Evolutionary conservation across 2,329 filamentous ascomycete species (phyloP).

Genomic region (Colletotrichum sp.): DNA sequence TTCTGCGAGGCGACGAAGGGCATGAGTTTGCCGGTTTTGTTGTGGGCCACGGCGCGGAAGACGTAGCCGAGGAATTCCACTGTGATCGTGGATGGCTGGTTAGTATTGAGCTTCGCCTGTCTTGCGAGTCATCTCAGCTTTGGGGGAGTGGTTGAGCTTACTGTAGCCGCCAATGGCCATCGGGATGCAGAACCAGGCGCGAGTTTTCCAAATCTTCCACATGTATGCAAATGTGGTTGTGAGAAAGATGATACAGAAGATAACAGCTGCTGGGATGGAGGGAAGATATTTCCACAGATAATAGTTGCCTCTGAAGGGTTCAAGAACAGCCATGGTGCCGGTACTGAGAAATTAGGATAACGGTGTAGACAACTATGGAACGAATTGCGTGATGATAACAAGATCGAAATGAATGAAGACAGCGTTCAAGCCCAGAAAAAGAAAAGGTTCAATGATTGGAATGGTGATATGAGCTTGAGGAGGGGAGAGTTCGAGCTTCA

Average conservation of each 20-base stretch:
- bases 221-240: constrained; percentile 28
- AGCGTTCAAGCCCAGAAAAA: not conserved
- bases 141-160: constrained; percentile 26
- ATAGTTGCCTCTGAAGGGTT: constrained; percentile 25
- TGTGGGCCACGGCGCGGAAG: constrained; percentile 25
- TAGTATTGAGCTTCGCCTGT: constrained; percentile 20
- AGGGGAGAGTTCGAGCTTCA: not conserved
- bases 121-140: not conserved
- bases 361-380: not conserved
- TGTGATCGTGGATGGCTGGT: not conserved
- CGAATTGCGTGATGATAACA: not conserved
- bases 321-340: not conserved
- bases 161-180: constrained; percentile 45
- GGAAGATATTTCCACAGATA: constrained; percentile 41
- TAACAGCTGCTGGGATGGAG: constrained; percentile 43
- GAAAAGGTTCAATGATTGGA: not conserved
- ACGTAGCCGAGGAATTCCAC: constrained; percentile 42
- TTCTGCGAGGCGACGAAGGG: constrained; percentile 36
- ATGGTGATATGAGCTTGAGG: not conserved
- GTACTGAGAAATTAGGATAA: too few species aligned
- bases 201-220: constrained; percentile 39
- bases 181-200: constrained; percentile 49
- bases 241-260: constrained; percentile 46
- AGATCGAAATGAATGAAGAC: not conserved
- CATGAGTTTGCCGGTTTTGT: constrained; percentile 25